Evolutionary conservation across 768 basidiomycete genomes (phyloP).

Genomic region (Ephemerocybe angulata): DNA sequence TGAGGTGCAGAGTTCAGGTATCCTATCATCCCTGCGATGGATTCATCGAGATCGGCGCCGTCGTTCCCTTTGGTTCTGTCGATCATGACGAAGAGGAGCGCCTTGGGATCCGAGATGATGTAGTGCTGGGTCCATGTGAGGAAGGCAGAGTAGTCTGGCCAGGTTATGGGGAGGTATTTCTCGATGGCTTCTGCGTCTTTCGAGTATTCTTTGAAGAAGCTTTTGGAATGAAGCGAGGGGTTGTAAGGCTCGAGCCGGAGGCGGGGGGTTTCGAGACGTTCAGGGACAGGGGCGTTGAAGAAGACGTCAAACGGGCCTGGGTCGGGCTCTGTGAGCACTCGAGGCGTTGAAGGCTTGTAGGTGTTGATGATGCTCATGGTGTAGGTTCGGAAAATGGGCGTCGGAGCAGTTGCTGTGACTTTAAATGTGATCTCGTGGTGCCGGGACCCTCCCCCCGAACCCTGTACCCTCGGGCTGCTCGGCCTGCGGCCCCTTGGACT

Average conservation of each 20-base stretch:
- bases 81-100: conserved; percentile 42
- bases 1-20: conserved; percentile 31
- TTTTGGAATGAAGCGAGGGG: conserved; percentile 28
- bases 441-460: no score
- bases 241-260: conserved; percentile 44
- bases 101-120: conserved; percentile 23
- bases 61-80: conserved; percentile 37
- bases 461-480: no score
- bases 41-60: conserved; percentile 18
- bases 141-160: conserved; percentile 26
- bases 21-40: conserved; percentile 51
- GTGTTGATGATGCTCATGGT: conserved; percentile 19
- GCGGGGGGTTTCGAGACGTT: conserved; percentile 35
- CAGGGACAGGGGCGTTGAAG: conserved; percentile 38
- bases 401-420: background rate
- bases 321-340: background rate
- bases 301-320: conserved; percentile 33
- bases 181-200: conserved; percentile 33
- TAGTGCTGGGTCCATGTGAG: conserved; percentile 23
- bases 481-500: no score
- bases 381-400: background rate
- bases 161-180: conserved; percentile 39
- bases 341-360: conserved; percentile 13
- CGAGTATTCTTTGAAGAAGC: conserved; percentile 19
- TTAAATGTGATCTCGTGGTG: no score